These are phyloP conservation scores for Graphilbum ipis-grandicollis DNA, from an alignment of 2,329 filamentous ascomycete genomes.

Conservation along the genomic window DNA sequence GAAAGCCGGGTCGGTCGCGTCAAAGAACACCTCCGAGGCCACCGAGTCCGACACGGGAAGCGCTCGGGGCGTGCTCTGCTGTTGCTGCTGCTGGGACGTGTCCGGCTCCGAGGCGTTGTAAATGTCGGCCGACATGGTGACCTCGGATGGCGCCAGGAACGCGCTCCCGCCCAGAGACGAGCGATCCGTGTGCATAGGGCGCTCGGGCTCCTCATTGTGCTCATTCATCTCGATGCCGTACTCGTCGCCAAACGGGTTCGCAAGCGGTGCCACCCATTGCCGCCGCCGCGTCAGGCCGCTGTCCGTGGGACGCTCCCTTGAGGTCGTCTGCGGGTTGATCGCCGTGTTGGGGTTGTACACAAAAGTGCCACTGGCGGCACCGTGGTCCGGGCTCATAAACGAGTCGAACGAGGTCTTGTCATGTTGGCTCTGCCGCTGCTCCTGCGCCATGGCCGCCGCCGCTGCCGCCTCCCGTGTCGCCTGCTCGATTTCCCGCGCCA, in stretches of 20 bases:
- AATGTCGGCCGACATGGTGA: conserved; percentile 32
- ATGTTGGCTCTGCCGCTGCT: conserved; percentile 1
- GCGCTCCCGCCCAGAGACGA: conserved; percentile 12
- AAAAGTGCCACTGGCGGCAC: conserved; percentile 35
- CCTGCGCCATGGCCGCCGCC: conserved; percentile 4
- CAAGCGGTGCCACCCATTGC: conserved; percentile 28
- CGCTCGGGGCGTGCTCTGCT: background rate
- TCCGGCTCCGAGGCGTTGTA: conserved; percentile 25
- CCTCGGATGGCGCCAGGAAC: conserved; percentile 24
- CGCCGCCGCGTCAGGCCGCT: conserved; percentile 31
- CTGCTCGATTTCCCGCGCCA: conserved; percentile 2
- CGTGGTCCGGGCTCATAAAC: conserved; percentile 32
- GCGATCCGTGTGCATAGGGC: conserved; percentile 3
- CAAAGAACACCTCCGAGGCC: conserved; percentile 8
- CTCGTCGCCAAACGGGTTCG: conserved; percentile 44
- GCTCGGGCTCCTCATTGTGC: conserved; percentile 20
- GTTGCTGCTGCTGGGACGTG: background rate
- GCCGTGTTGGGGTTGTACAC: conserved; percentile 41
- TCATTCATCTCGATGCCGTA: conserved; percentile 28
- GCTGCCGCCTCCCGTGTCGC: conserved; percentile 5
- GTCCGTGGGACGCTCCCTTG: no score
- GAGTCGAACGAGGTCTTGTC: conserved; percentile 48
- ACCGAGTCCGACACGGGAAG: background rate
- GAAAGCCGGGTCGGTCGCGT: conserved; percentile 5
- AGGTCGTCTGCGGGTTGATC: conserved; percentile 8